phyloP scores from a whole-genome alignment of 108 stramenopile species.

The Nitzschia sp. region DNA sequence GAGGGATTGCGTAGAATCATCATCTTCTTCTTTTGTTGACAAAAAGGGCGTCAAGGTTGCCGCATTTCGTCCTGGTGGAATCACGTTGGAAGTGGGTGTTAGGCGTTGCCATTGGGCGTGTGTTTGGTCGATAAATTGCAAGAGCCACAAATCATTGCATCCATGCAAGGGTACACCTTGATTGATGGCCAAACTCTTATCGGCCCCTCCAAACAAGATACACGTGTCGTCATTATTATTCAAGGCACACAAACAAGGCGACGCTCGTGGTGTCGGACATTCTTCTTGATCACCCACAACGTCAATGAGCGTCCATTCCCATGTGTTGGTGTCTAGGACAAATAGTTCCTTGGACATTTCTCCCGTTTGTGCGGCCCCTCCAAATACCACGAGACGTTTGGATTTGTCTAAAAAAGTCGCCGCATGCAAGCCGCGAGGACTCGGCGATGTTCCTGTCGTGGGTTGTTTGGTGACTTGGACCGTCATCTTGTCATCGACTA shows the following conservation, averaged over 20 bases:
- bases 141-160: conserved; percentile 58
- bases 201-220: conserved; percentile 65
- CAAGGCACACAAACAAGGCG: conserved; percentile 53
- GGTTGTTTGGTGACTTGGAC: conserved; percentile 34
- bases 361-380: conserved; percentile 68
- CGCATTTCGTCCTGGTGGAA: conserved; percentile 72
- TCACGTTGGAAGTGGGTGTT: not conserved
- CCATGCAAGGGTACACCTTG: conserved; percentile 41
- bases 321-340: conserved; percentile 54
- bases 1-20: conserved; percentile 29
- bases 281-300: not conserved
- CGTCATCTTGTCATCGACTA: not conserved
- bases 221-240: conserved; percentile 33
- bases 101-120: conserved; percentile 35
- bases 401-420: conserved; percentile 31
- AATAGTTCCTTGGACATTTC: conserved; percentile 76
- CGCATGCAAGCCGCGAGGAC: conserved; percentile 66
- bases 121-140: conserved; percentile 5
- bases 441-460: conserved; percentile 35
- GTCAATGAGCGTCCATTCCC: conserved; percentile 58
- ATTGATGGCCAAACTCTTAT: not conserved
- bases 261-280: conserved; percentile 56
- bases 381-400: conserved; percentile 46
- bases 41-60: conserved; percentile 52
- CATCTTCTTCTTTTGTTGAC: conserved; percentile 1